Evolutionary conservation across 2,329 filamentous ascomycete genomes (phyloP).

Genomic region (Scopulariopsis brevicaulis): DNA sequence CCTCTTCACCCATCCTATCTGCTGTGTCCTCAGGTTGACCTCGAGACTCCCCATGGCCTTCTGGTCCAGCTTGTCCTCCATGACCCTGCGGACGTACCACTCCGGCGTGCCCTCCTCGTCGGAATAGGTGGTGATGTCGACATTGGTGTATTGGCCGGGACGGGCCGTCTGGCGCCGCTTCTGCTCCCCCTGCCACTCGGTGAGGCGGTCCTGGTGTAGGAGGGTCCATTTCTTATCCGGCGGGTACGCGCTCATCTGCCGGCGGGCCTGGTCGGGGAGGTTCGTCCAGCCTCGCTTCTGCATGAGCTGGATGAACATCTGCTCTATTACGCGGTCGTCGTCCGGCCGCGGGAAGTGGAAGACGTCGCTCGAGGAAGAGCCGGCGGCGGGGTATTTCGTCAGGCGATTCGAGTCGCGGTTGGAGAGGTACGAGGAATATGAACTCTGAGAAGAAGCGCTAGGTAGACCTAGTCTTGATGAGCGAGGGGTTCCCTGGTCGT

Average conservation of each 20-base stretch:
- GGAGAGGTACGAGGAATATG: constrained; percentile 33
- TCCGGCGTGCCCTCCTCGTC: constrained; percentile 95
- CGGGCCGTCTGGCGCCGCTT: constrained; percentile 70
- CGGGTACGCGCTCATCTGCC: constrained; percentile 94
- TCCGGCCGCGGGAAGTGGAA: constrained; percentile 60
- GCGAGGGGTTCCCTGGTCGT: constrained; percentile 26
- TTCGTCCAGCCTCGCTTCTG: constrained; percentile 97
- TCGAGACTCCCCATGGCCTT: constrained; percentile 89
- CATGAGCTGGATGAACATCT: constrained; percentile 90
- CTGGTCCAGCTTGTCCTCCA: constrained; percentile 87
- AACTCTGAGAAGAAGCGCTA: constrained; percentile 44
- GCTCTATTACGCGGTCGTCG: constrained; percentile 75
- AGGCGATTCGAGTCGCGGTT: constrained; percentile 45
- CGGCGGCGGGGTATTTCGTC: constrained; percentile 35
- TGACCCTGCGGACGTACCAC: constrained; percentile 94
- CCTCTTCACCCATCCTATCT: constrained; percentile 92
- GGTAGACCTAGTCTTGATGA: constrained; percentile 37
- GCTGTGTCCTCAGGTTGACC: constrained; percentile 90
- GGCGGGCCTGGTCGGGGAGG: constrained; percentile 81
- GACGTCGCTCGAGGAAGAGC: constrained; percentile 27
- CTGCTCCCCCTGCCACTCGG: constrained; percentile 89
- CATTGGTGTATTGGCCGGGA: constrained; percentile 56
- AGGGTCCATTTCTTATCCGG: constrained; percentile 95
- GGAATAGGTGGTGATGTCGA: constrained; percentile 63
- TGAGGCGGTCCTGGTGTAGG: constrained; percentile 86